These are phyloP conservation scores for Peniophora sp. DNA, from an alignment of 1,284 basidiomycete genomes.

Conservation along the genomic window DNA sequence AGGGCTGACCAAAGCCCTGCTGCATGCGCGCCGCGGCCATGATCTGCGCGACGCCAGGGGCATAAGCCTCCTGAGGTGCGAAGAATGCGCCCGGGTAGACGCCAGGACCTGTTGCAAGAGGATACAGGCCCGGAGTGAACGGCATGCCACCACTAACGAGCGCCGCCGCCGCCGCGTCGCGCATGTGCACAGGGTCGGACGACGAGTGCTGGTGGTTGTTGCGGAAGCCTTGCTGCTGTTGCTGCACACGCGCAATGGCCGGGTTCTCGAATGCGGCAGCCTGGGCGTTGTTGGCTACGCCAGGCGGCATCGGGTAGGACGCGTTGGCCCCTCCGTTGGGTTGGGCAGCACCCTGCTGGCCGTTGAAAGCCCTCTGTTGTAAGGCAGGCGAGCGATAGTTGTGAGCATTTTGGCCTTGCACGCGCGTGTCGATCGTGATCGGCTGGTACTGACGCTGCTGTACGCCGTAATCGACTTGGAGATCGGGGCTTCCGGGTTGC, in stretches of 20 bases:
- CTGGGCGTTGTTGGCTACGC: conserved; percentile 57
- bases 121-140: conserved; percentile 35
- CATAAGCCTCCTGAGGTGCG: conserved; percentile 49
- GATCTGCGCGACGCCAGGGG: conserved; percentile 46
- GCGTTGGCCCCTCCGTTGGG: background rate
- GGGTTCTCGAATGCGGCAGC: conserved; percentile 51
- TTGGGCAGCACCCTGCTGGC: conserved; percentile 12
- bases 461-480: conserved; percentile 47
- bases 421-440: conserved; percentile 9
- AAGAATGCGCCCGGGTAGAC: conserved; percentile 68
- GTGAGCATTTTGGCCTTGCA: conserved; percentile 34
- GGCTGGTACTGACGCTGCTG: conserved; percentile 49
- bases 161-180: conserved; percentile 60
- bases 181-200: conserved; percentile 65
- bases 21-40: conserved; percentile 35
- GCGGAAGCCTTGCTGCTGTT: conserved; percentile 64
- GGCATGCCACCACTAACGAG: conserved; percentile 49
- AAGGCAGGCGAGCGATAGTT: conserved; percentile 44
- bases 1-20: conserved; percentile 46
- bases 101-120: conserved; percentile 32
- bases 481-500: conserved; percentile 38
- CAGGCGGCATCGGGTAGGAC: background rate
- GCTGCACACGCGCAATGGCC: conserved; percentile 65
- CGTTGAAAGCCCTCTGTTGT: conserved; percentile 43
- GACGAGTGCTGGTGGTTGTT: conserved; percentile 70